Evolutionary conservation across 2,329 filamentous ascomycete genomes (phyloP), one percentile per base, ranked within the genome.

Genomic region (Fusarium fracticaudum): DNA sequence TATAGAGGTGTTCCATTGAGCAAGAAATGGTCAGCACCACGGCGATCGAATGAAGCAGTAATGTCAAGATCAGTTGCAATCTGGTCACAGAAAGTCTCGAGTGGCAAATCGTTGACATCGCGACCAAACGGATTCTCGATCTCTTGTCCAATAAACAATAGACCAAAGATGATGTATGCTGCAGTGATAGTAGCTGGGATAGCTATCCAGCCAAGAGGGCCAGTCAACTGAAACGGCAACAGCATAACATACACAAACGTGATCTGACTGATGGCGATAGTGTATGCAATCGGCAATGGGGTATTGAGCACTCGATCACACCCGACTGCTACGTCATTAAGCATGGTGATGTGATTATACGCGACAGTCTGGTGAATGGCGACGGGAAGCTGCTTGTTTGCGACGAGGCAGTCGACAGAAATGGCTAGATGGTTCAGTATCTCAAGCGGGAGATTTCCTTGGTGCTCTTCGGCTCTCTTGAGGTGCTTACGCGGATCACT

Each of bases 101-200:
- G 86, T 0, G 92, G 92, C 48, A 95, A 83, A 81, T 96, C 94
- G 79, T 96, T 96, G 71, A 95, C 93, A 74, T 96, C 94, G 72
- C 91, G 87, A 60, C 94, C 94, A 81, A 96, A 96, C 3, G 94
- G 94, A 77, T 96, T 94, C 81, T 96, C 94, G 72, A 96, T 93
- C 82, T 96, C 93, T 71, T 90, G 90, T 40, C 94, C 94, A 77
- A 96, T 96, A 70, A 88, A 84, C 37, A 87, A 82, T 29, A 96
- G 89, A 24, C 93, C 93, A 63, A 96, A 89, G 80, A 96, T 96
- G 75, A 96, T 96, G 81, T 96, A 96, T 4, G 92, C 91, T 3
- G 91, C 92, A 5, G 86, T 87, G 18, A 95, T 85, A 43, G 91
- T 92, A 35, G 91, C 94, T 0, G 94, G 94, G 72, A 96, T 95